phyloP scores from a whole-genome alignment of 2,329 filamentous ascomycete species.

The Neofusicoccum kwambonambiense region DNA sequence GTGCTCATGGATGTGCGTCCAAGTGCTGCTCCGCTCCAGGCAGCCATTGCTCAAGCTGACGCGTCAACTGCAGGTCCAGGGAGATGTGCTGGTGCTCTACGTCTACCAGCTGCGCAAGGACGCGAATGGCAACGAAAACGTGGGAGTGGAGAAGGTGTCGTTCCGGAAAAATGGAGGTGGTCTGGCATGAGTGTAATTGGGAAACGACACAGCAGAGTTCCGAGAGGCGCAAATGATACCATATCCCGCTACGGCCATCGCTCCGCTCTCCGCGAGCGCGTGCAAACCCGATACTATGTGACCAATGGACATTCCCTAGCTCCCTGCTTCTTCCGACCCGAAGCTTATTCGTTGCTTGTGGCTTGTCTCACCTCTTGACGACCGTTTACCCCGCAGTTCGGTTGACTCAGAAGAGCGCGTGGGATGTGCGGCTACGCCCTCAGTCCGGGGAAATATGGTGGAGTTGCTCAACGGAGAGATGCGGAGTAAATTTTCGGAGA shows the following conservation, averaged over 20 bases:
- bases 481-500: background rate
- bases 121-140: slow-evolving; percentile 52
- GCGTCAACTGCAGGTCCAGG: slow-evolving; percentile 68
- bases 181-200: slow-evolving; percentile 28
- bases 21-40: background rate
- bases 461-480: background rate
- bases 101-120: slow-evolving; percentile 68
- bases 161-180: slow-evolving; percentile 51
- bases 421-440: background rate
- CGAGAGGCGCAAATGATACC: slow-evolving; percentile 14
- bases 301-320: background rate
- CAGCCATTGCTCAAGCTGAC: slow-evolving; percentile 11
- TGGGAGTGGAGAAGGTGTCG: slow-evolving; percentile 57
- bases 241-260: background rate
- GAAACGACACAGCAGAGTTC: background rate
- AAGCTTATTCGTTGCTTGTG: slow-evolving; percentile 5
- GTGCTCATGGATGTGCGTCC: slow-evolving; percentile 95
- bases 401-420: background rate
- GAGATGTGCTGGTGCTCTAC: slow-evolving; percentile 91
- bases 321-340: background rate
- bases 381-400: background rate
- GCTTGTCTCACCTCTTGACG: background rate
- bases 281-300: background rate
- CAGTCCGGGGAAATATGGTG: background rate
- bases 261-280: background rate